phyloP scores from a whole-genome alignment of 2,329 filamentous ascomycete genomes.

The Colletotrichum sp. region DNA sequence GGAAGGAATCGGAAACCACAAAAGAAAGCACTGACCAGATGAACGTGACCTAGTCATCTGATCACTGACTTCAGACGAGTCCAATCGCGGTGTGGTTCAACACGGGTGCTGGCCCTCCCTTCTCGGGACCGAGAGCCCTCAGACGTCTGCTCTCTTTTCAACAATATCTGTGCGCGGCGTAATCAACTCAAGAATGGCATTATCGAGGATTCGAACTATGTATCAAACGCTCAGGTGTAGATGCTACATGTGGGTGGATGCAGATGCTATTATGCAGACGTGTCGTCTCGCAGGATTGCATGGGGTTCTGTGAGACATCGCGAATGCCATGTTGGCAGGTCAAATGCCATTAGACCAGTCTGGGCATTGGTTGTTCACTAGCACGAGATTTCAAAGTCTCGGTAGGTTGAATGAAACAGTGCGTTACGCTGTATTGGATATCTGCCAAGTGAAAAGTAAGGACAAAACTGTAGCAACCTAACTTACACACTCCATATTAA shows the following conservation, averaged over 20 bases:
- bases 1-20: too few species aligned
- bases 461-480: background rate
- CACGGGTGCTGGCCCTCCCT: background rate
- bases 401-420: background rate
- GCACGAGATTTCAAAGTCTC: background rate
- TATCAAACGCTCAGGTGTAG: background rate
- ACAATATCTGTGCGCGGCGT: background rate
- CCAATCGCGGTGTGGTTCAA: background rate
- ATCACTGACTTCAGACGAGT: background rate
- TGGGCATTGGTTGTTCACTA: background rate
- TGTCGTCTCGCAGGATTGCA: background rate
- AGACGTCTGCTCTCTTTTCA: background rate
- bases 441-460: background rate
- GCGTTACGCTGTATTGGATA: background rate
- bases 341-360: background rate
- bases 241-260: background rate
- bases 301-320: background rate
- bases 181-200: background rate
- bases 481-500: accelerated
- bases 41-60: background rate
- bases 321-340: background rate
- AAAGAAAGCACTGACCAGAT: background rate
- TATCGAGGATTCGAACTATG: background rate
- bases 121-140: background rate
- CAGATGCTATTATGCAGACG: background rate